Base-by-base conservation (phyloP, 1,284 basidiomycete species). In the Termitomyces sp. region DNA sequence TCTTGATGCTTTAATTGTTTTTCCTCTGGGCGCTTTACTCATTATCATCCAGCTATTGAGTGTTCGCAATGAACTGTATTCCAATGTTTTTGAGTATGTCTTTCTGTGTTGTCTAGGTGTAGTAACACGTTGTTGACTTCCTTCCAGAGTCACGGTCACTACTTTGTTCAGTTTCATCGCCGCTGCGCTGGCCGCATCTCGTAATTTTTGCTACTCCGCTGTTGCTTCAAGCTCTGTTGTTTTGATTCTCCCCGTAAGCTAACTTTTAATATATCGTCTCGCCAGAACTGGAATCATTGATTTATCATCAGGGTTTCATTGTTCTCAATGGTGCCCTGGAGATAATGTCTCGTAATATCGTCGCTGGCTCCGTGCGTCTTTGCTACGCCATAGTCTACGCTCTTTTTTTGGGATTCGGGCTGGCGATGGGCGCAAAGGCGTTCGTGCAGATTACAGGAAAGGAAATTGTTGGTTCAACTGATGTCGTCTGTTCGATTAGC, bases 171-270 rank as follows among this genome's bases (percentile, higher is more conserved):
- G 89, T 64, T 96, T 96, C 68, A 62, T 93, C 43, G 78, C 91
- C 5, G 90, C 88, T 19, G 88, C 83, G 1, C 71, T 93, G 42
- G 85, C 88, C 1, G 78, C 83, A n/a, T 82, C 84, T 0, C 68
- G 75, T 19, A 73, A 78, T 49, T 88, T 95, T 57, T 96, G 93
- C 71, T 96, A 92, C 65, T 86, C 91, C 2, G 87, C 93, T 1
- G 76, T 96, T 52, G 88, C 91, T 0, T 91, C 90, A 3, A 81
- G 83, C 14, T 88, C 91, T 3, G 86, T 95, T 54, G 92, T 95
- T 3, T 77, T 94, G 48, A 96, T 96, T 61, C 76, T 96, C 4
- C 93, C 91, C 11, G 84, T 86, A 65, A 62, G 81, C 72, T 11
- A 8, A 11, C n/a, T n/a, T n/a, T n/a, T n/a, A n/a, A 30, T 28